These are phyloP conservation scores for Claviceps sorghi DNA, from an alignment of 2,329 filamentous ascomycete species.

Conservation along the genomic window DNA sequence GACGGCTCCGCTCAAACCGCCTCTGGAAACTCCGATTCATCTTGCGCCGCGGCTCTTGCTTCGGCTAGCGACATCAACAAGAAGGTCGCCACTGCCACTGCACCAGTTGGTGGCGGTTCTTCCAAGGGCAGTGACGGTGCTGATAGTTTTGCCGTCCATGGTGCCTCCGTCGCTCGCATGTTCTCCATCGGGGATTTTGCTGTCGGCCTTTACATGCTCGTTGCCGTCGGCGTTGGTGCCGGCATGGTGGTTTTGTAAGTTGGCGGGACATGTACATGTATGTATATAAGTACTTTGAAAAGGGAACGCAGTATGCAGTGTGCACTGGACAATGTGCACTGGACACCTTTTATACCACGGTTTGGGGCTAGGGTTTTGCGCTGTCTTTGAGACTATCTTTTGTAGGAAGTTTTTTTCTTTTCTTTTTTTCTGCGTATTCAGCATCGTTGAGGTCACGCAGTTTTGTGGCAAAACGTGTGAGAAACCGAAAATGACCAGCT, in stretches of 20 bases:
- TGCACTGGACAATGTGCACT: conserved; percentile 7
- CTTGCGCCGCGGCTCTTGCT: conserved; percentile 44
- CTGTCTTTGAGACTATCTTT: neutral
- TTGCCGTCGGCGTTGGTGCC: conserved; percentile 37
- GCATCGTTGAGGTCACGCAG: conserved; percentile 16
- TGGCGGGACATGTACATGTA: neutral
- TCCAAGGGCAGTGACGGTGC: neutral
- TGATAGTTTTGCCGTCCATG: conserved; percentile 5
- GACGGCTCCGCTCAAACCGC: conserved; percentile 46
- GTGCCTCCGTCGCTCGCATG: conserved; percentile 19
- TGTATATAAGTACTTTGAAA: neutral
- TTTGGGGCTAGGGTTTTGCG: neutral
- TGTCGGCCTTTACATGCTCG: conserved; percentile 35
- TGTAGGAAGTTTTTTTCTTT: neutral
- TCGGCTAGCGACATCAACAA: conserved; percentile 46
- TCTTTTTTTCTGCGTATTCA: conserved; percentile 8
- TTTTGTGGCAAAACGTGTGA: conserved; percentile 9
- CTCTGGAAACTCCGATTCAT: conserved; percentile 29
- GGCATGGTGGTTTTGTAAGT: conserved; percentile 39
- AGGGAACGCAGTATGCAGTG: conserved; percentile 5
- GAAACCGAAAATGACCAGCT: conserved; percentile 8
- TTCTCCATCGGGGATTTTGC: conserved; percentile 33
- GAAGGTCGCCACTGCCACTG: conserved; percentile 4
- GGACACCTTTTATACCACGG: neutral
- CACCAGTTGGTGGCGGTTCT: conserved; percentile 4